A percentile compares a stretch with the other conserved stretches of the same genome.
phyloP scores from a whole-genome alignment of 768 basidiomycete genomes.

The Holtermannia corniformis region DNA sequence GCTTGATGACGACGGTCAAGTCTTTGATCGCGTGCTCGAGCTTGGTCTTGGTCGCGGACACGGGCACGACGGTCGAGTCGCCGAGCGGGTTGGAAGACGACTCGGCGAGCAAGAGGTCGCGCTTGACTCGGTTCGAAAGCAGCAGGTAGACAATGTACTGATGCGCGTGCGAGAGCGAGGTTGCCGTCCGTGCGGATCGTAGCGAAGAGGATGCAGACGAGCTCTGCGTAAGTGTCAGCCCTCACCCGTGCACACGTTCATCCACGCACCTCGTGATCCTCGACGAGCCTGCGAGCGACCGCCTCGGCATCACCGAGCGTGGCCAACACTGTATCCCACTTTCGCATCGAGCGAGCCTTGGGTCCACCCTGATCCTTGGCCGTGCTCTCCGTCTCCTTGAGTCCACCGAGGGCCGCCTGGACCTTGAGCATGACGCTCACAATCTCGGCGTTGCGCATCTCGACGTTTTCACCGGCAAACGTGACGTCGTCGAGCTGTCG shows the following conservation, averaged over 20 bases:
- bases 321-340: conserved; percentile 74
- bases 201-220: conserved; percentile 22
- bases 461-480: conserved; percentile 77
- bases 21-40: conserved; percentile 45
- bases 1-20: conserved; percentile 83
- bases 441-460: conserved; percentile 80
- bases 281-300: conserved; percentile 65
- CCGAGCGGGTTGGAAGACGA: conserved; percentile 44
- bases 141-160: conserved; percentile 80
- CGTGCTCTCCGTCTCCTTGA: no score
- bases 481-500: conserved; percentile 53
- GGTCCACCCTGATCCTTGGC: conserved; percentile 38
- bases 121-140: conserved; percentile 73
- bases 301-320: conserved; percentile 85
- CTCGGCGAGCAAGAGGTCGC: conserved; percentile 71
- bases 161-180: conserved; percentile 56
- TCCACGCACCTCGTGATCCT: conserved; percentile 65
- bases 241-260: conserved; percentile 21
- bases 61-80: conserved; percentile 27
- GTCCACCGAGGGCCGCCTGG: conserved; percentile 60
- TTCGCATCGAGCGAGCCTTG: conserved; percentile 63
- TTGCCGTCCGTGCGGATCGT: conserved; percentile 22
- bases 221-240: conserved; percentile 44
- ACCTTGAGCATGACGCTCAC: conserved; percentile 77
- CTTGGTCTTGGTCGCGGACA: conserved; percentile 20